phyloP scores from a whole-genome alignment of 805 yeast species.

The Candida coleopterorum region DNA sequence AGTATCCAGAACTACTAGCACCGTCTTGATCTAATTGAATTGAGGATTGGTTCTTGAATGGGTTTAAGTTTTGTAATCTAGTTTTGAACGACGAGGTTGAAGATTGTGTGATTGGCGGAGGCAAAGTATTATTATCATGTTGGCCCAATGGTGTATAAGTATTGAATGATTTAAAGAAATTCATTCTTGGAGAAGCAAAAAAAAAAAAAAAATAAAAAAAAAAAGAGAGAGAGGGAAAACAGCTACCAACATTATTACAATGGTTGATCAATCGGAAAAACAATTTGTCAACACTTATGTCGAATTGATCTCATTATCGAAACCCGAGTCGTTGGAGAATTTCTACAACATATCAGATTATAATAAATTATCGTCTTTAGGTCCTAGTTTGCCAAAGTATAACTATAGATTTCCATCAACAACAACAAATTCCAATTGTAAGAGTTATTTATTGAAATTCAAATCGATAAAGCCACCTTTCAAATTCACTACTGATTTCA shows the following conservation, averaged over 20 bases:
- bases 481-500: slow-evolving; percentile 44
- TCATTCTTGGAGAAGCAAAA: slow-evolving; percentile 20
- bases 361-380: slow-evolving; percentile 25
- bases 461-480: slow-evolving; percentile 69
- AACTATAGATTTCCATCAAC: slow-evolving; percentile 27
- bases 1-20: slow-evolving; percentile 39
- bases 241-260: neutral
- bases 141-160: slow-evolving; percentile 29
- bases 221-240: neutral
- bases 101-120: slow-evolving; percentile 26
- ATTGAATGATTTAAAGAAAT: slow-evolving; percentile 33
- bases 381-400: slow-evolving; percentile 48
- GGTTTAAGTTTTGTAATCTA: slow-evolving; percentile 32
- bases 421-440: neutral
- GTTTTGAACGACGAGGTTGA: slow-evolving; percentile 20
- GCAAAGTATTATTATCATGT: slow-evolving; percentile 25
- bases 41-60: slow-evolving; percentile 33
- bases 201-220: neutral
- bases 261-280: slow-evolving; percentile 41
- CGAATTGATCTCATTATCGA: slow-evolving; percentile 42
- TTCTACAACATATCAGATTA: slow-evolving; percentile 31
- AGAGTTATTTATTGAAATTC: slow-evolving; percentile 31
- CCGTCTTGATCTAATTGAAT: slow-evolving; percentile 40
- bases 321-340: slow-evolving; percentile 28
- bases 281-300: slow-evolving; percentile 48